phyloP scores from a whole-genome alignment of 2,329 filamentous ascomycete species.

The Colletotrichum tropicale region DNA sequence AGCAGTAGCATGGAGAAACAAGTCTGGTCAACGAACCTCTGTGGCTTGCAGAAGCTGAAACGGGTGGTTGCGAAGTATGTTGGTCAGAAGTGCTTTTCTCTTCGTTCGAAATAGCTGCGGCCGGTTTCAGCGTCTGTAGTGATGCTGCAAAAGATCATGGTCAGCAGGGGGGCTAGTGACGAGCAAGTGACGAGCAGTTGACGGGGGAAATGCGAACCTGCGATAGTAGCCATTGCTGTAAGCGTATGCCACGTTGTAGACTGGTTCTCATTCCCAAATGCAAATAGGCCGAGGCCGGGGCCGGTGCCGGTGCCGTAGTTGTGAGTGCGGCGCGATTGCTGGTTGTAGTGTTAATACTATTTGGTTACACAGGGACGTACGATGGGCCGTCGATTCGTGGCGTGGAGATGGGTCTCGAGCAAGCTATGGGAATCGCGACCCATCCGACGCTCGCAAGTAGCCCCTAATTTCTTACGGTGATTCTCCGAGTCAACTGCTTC shows the following conservation, averaged over 20 bases:
- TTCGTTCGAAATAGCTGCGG: background rate
- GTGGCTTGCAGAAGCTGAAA: background rate
- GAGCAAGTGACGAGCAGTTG: background rate
- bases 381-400: background rate
- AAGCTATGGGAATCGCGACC: background rate
- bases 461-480: background rate
- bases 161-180: background rate
- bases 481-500: background rate
- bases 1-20: background rate
- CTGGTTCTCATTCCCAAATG: background rate
- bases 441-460: background rate
- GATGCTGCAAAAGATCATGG: background rate
- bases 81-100: background rate
- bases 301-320: background rate
- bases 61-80: background rate
- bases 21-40: background rate
- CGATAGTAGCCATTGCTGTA: constrained; percentile 6
- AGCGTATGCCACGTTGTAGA: background rate
- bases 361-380: background rate
- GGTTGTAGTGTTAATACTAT: background rate
- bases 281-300: background rate
- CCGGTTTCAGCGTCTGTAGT: background rate
- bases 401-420: background rate
- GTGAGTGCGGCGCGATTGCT: background rate
- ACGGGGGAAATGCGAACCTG: background rate